These are phyloP conservation scores for Phytopythium ostracodes DNA, from an alignment of 352 stramenopile species.

Conservation along the genomic window DNA sequence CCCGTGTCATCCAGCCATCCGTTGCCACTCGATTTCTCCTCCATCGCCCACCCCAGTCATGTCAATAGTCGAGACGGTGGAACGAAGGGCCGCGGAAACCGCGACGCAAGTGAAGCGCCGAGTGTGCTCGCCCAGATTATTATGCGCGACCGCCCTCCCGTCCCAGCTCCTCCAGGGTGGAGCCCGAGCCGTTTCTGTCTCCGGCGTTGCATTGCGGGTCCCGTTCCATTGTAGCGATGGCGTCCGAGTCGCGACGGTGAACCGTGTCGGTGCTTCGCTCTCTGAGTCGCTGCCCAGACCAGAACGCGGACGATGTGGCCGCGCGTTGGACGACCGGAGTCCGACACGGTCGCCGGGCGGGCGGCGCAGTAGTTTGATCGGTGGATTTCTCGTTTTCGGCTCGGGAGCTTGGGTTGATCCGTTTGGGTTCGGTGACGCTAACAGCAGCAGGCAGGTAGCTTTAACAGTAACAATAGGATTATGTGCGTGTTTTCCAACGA, in stretches of 20 bases:
- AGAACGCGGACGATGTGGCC: too few relatives aligned
- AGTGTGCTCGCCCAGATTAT: slow-evolving; percentile 1
- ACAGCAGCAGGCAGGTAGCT: background rate
- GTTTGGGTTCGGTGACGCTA: background rate
- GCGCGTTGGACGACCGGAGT: background rate
- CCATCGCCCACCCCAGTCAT: background rate
- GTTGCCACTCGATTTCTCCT: background rate
- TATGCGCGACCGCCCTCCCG: background rate
- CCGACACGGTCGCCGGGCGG: background rate
- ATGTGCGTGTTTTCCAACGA: background rate
- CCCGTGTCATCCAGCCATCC: background rate
- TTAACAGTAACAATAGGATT: background rate
- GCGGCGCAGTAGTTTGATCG: background rate
- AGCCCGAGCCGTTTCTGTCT: background rate
- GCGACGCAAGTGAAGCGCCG: background rate
- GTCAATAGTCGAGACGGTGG: background rate
- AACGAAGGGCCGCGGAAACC: too few relatives aligned
- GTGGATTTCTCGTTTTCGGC: background rate
- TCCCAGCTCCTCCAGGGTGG: background rate
- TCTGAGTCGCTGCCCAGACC: background rate
- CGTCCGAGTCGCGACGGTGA: background rate
- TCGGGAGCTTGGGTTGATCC: background rate
- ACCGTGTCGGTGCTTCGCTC: background rate
- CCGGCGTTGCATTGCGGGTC: background rate
- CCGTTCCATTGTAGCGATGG: too few relatives aligned